A percentile compares a stretch with the other conserved stretches of the same genome.
Evolutionary conservation across 331 rosid genomes (phyloP).

Genomic region (Phaseolus coccineus): DNA sequence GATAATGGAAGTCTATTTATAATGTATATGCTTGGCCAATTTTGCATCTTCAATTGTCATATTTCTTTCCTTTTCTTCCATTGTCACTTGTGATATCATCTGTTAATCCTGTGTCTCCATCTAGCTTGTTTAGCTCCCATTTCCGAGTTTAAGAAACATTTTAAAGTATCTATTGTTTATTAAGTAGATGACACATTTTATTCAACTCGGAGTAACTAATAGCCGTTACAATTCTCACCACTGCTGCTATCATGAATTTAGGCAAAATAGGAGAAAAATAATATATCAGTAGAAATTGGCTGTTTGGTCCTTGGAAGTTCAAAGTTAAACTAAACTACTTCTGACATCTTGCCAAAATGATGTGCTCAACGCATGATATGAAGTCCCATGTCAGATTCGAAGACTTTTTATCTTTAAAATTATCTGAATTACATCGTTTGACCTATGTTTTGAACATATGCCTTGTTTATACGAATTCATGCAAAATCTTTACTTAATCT

Average conservation of each 20-base stretch:
- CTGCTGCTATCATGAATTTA: constrained; percentile 1
- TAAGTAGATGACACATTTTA: not conserved
- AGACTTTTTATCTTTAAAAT: not conserved
- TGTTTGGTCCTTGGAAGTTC: constrained; percentile 10
- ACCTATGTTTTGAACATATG: constrained; percentile 1
- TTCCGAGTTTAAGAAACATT: not conserved
- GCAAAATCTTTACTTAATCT: constrained; percentile 18
- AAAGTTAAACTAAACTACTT: constrained; percentile 1
- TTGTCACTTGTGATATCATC: constrained; percentile 21
- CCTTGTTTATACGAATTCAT: constrained; percentile 12
- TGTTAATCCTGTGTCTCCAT: not conserved
- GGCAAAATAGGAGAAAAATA: constrained; percentile 2
- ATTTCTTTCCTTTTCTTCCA: constrained; percentile 19
- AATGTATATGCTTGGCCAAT: constrained; percentile 7
- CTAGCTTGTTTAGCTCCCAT: not conserved
- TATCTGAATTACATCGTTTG: constrained; percentile 23
- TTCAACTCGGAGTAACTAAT: not conserved
- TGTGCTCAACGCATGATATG: constrained; percentile 17
- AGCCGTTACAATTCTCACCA: not conserved
- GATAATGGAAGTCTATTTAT: constrained; percentile 15
- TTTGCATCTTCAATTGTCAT: not conserved
- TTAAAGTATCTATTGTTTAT: not conserved
- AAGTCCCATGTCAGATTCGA: constrained; percentile 32
- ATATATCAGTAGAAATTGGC: not conserved
- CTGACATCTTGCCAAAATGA: constrained; percentile 21